Evolutionary conservation across 2,329 filamentous ascomycete genomes (phyloP), one percentile per base, ranked within the genome.

Genomic region (Beauveria asiatica): DNA sequence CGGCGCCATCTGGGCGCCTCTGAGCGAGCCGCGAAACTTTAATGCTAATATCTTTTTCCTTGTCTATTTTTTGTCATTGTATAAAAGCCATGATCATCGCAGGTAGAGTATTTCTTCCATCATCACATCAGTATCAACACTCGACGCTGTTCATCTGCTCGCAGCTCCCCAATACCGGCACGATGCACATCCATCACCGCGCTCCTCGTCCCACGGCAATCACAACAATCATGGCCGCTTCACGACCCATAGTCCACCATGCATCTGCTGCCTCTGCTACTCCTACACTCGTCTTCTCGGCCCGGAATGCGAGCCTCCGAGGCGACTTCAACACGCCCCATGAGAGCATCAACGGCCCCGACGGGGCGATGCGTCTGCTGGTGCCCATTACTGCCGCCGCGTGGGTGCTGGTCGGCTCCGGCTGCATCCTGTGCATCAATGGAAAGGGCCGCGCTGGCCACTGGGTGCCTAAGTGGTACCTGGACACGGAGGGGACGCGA

Each of bases 381-480:
- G 64, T 68, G 5, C 62, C 69, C 3, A 62, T 71, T 7, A 67
- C 66, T 3, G 54, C 65, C 17, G 53, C 63, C 1, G 71, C 70
- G 13, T 73, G 69, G 70, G 17, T 73, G 8, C 60, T 67, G 5
- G 70, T 70, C 25, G 70, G 71, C 30, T 52, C 69, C 25, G 70
- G 71, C 19, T 71, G 68, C 59, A 67, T 71, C 33, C 61, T 72
- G 11, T 66, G 64, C 59, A 67, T 73, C 60, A 72, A 73, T 62
- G 66, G 66, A 1, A 62, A 62, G 1, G 70, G 70, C 1, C 62
- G 64, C 46, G 67, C 65, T 1, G 70, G 70, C 1, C 57, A 68
- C 13, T 73, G 71, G 69, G 63, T 72, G 27, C 71, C 71, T 0
- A 66, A 70, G 57, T 73, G 71, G 71, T 73, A 72, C 52, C 65